Evolutionary conservation across 108 stramenopile species (phyloP), one percentile per base, ranked within the genome.

Genomic region (Pseudonitzschia pungens): DNA sequence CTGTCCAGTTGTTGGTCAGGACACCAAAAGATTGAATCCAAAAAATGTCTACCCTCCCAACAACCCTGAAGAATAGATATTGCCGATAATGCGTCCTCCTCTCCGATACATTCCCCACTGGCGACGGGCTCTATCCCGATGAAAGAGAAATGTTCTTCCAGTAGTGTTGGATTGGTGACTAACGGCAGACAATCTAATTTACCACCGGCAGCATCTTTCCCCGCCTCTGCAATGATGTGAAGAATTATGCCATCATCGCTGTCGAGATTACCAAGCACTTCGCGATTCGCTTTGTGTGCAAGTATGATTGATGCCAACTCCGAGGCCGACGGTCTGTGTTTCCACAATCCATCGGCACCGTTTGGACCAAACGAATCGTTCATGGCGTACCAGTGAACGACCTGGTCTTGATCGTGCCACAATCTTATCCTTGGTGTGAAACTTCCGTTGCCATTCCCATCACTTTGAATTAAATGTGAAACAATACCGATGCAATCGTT

Each of bases 311-410:
- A 56, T 31, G 14, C 51, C 33, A 85, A 70, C 59, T 83, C 84
- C 32, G 51, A 4, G 21, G 82, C 68, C 42, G 69, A 65, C 0
- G 87, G 87, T 29, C 71, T 32, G 44, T 77, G 62, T 58, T 73
- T 73, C 87, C 84, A 88, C n/a, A 87, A 44, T 6, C 72, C 75
- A 76, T 84, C 81, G 15, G 87, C 87, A 26, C 87, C 87, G 0
- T 24, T 32, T 28, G 41, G 36, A 24, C 71, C 45, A 45, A 84
- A 84, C 0, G 84, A 88, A 55, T 81, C 83, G 62, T 88, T 66
- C 0, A 88, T 48, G n/a, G 87, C 74, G 0, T 65, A 45, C 87
- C 87, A 88, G 31, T 79, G 54, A 4, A 84, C 69, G 21, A 45
- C 71, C 55, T 88, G 77, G 54, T 79, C 43, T 41, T 69, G 74